Evolutionary conservation across 176 grass and related monocot species (phyloP).

Genomic region (Triticum monococcum): DNA sequence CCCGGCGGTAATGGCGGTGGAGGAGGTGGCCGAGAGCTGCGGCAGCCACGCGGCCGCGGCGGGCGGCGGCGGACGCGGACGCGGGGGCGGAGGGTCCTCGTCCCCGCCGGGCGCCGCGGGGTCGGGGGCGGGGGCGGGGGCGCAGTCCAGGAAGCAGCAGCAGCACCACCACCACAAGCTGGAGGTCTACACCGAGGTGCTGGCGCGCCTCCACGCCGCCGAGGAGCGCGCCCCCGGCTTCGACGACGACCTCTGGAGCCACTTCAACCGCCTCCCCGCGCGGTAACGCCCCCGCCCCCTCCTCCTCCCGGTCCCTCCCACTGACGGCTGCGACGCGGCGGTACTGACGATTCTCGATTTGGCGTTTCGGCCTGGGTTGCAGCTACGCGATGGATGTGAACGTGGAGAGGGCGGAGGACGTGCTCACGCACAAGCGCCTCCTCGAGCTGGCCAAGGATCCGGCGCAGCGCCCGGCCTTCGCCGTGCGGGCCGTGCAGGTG

Average conservation of each 20-base stretch:
- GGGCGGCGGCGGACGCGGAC: too few relatives aligned
- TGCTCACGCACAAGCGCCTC: slow-evolving; percentile 62
- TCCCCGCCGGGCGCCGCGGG: neutral
- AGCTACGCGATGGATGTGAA: slow-evolving; percentile 73
- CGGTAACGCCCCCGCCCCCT: slow-evolving; percentile 8
- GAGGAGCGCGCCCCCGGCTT: slow-evolving; percentile 40
- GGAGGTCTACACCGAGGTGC: slow-evolving; percentile 66
- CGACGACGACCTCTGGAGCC: slow-evolving; percentile 68
- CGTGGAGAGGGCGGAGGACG: slow-evolving; percentile 70
- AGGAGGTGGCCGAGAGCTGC: slow-evolving; percentile 68
- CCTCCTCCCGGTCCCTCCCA: too few relatives aligned
- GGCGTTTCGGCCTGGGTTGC: neutral
- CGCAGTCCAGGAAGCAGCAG: slow-evolving; percentile 50
- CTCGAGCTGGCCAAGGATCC: slow-evolving; percentile 57
- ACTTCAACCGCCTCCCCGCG: slow-evolving; percentile 78
- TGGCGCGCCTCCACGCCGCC: slow-evolving; percentile 45
- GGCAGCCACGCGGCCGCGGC: slow-evolving; percentile 44
- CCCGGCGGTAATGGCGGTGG: slow-evolving; percentile 45
- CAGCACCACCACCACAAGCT: slow-evolving; percentile 63
- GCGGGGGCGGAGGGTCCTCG: neutral
- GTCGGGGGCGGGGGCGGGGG: neutral
- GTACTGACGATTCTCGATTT: neutral
- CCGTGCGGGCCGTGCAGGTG: slow-evolving; percentile 64
- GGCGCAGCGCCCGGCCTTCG: slow-evolving; percentile 47
- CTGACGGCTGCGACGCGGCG: too few relatives aligned